Evolutionary conservation across 805 yeast species (phyloP), one percentile per base, ranked within the genome.

Genomic region (Starmerella riodocensis): DNA sequence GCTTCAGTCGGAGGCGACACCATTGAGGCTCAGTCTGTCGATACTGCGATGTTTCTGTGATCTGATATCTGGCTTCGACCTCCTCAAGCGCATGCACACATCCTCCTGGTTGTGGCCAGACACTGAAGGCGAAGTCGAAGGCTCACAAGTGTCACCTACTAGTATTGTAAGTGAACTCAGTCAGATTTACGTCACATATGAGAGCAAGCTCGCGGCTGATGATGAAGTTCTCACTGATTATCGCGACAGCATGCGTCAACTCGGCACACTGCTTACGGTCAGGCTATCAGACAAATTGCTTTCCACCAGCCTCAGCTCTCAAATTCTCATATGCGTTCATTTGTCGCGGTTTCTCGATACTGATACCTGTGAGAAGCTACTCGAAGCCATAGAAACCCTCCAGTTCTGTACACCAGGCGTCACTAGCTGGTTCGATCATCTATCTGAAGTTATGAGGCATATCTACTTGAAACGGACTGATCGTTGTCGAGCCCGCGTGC

Each of bases 371-470:
- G 47, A 56, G 4, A 64, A 61, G 37, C 65, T 79, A 3, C 53
- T 78, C 21, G 56, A 61, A 3, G 67, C 60, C 47, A 76, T 72
- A 52, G 57, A 59, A 4, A 60, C 63, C 11, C 70, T 71, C 37
- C 65, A 68, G 38, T 51, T 67, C 23, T 78, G 86, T 51, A 64
- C 75, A 2, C 70, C 74, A 9, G 53, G 74, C 5, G 57, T 68
- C 23, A 60, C 67, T 0, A 55, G 63, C 7, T 78, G 85, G 81
- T 58, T 59, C 34, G 62, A 57, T 2, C 70, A 71, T 45, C 59
- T 72, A 29, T 53, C 55, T 6, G 54, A 57, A 23, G 48, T 78
- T 2, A 54, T 76, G 26, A 58, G 62, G n/a, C 58, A 62, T 6
- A 74, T 71, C 50, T 67, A 61, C 51, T 52, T 56, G 50, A 53